Percentiles rank a stretch among this genome's conserved stretches.
Evolutionary conservation across 345 rosid genomes (phyloP).

Genomic region (Kernera saxatilis): DNA sequence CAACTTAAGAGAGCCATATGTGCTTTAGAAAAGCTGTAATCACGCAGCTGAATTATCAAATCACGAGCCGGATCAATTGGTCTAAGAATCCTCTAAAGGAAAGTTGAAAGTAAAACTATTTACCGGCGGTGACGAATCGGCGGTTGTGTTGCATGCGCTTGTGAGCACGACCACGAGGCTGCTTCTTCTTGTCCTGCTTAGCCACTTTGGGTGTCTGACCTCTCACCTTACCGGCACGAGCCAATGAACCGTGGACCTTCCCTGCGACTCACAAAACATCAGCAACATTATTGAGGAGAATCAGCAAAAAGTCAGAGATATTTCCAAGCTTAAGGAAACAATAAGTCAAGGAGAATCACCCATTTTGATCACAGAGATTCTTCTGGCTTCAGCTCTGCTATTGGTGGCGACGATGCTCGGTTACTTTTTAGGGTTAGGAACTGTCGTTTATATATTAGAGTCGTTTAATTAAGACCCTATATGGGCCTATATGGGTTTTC

Average conservation of each 20-base stretch:
- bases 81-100: background rate
- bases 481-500: background rate
- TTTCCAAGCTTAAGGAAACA: background rate
- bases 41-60: background rate
- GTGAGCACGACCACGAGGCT: conserved; percentile 16
- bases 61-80: too few species aligned
- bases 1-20: background rate
- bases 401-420: background rate
- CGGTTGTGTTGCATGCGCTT: conserved; percentile 9
- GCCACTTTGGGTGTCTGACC: conserved; percentile 13
- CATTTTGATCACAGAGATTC: background rate
- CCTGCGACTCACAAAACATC: background rate
- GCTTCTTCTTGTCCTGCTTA: conserved; percentile 9
- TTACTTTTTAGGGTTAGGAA: background rate
- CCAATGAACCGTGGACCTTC: conserved; percentile 15
- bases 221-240: conserved; percentile 15
- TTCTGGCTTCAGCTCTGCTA: background rate
- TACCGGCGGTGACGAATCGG: conserved; percentile 14
- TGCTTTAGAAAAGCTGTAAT: background rate
- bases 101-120: background rate
- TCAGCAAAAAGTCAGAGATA: background rate
- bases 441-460: background rate
- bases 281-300: background rate
- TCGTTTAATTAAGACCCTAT: background rate
- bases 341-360: background rate